Conservation (phyloP, 805 yeast genomes). For the Saccharomycopsis sp. region DNA sequence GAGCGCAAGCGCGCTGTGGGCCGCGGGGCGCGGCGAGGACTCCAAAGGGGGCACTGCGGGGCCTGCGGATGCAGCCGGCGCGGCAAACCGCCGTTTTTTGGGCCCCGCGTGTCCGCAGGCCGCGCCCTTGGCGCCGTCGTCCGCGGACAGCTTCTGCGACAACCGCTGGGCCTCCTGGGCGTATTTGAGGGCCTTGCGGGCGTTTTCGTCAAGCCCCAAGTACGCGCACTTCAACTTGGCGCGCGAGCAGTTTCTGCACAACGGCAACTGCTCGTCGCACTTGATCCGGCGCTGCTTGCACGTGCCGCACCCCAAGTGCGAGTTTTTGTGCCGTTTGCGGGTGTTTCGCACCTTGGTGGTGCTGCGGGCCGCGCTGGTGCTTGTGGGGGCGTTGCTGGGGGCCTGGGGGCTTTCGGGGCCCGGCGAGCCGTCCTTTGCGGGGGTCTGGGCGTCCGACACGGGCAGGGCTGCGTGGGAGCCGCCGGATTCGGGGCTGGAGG, state of each 20-base stretch:
- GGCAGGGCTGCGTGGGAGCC: neutral
- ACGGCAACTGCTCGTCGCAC: conserved; percentile 59
- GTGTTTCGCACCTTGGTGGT: conserved; percentile 23
- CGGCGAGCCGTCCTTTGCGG: too few species aligned
- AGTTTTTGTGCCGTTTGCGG: conserved; percentile 58
- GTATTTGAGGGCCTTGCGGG: conserved; percentile 41
- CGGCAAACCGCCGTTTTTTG: too few species aligned
- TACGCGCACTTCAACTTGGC: conserved; percentile 44
- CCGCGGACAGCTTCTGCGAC: neutral
- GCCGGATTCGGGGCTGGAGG: neutral
- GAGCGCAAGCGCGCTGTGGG: neutral
- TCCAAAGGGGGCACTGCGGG: neutral
- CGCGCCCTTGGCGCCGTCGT: neutral
- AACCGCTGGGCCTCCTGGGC: conserved; percentile 41
- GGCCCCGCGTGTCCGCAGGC: neutral
- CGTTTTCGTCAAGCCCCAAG: conserved; percentile 39
- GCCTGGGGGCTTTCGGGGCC: too few species aligned
- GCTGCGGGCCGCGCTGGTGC: conserved; percentile 18
- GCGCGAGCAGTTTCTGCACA: conserved; percentile 48
- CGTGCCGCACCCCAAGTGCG: conserved; percentile 69
- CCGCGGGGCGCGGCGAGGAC: neutral
- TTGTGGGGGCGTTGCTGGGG: too few species aligned
- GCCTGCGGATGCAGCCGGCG: neutral
- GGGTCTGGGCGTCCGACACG: too few species aligned
- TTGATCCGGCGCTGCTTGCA: conserved; percentile 58